Evolutionary conservation across 2,329 filamentous ascomycete species (phyloP), one percentile per base, ranked within the genome.

Genomic region (Aspergillus candidus): DNA sequence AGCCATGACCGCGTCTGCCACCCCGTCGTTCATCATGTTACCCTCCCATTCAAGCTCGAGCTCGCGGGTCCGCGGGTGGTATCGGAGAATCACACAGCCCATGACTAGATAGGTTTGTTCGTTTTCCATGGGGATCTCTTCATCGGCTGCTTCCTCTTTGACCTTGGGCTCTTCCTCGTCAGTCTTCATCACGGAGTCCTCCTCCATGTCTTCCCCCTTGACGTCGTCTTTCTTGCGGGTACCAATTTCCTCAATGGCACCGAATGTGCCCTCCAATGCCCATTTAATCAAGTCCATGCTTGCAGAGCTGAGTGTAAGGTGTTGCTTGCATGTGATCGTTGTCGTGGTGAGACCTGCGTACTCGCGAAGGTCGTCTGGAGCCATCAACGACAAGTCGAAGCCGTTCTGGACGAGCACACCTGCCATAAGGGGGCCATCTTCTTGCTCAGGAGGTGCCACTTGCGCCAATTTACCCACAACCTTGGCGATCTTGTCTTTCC

Each of bases 271-370:
- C 65, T 96, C 89, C 0, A 98, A 76, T 2, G 88, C 88, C 93
- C 93, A 98, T 58, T 83, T 84, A 53, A 98, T 90, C 34, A 98
- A 75, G 43, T 95, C 91, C 43, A 94, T 79, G 41, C 90, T 90
- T 1, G 91, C 93, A 3, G 90, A 88, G 54, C 82, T 89, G 8
- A 98, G 78, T 0, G 82, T 91, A 48, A 98, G 78, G 47, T 88
- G 85, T 66, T 98, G 91, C 57, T 88, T 89, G 73, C 93, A 98
- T 12, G 84, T 81, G 46, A 98, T 91, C 1, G 87, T 94, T 0
- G 93, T 97, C 0, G 93, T 97, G 3, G 89, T 96, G 27, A 98
- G 73, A n/a, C 93, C 93, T 0, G 93, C 93, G 63, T 95, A 98
- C 67, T 98, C 93, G 48, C 89, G 83, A 30, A 98, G 75, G 62